Conservation (phyloP, 2,329 filamentous ascomycete genomes). For the Dothideomycetes sp. region DNA sequence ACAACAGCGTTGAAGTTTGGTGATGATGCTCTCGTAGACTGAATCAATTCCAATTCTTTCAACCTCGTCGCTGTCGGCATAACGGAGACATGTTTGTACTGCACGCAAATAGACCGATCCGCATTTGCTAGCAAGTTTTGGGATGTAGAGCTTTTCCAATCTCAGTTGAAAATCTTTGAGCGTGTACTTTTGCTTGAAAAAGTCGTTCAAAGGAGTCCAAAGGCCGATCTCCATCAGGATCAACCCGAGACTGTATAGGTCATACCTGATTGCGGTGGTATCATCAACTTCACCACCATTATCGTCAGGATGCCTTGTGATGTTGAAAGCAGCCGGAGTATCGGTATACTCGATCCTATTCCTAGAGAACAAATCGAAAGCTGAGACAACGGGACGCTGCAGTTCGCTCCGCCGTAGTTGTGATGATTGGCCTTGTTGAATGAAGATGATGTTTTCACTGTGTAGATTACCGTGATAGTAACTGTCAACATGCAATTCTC, state of each 20-base stretch:
- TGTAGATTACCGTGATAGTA: slow-evolving; percentile 63
- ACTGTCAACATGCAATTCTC: slow-evolving; percentile 60
- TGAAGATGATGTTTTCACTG: slow-evolving; percentile 60
- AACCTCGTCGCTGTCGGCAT: slow-evolving; percentile 45
- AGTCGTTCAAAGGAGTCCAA: slow-evolving; percentile 57
- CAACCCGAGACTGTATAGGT: slow-evolving; percentile 66
- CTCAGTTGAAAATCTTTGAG: slow-evolving; percentile 53
- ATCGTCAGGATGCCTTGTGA: slow-evolving; percentile 24
- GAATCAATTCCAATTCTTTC: slow-evolving; percentile 6
- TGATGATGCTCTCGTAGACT: slow-evolving; percentile 23
- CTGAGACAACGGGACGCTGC: slow-evolving; percentile 59
- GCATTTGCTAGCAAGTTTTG: slow-evolving; percentile 57
- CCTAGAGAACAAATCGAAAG: slow-evolving; percentile 64
- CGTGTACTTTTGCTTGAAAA: slow-evolving; percentile 52
- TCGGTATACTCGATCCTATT: slow-evolving; percentile 51
- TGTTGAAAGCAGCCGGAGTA: slow-evolving; percentile 21
- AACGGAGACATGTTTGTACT: slow-evolving; percentile 60
- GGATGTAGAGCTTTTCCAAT: slow-evolving; percentile 55
- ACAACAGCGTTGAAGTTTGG: slow-evolving; percentile 27
- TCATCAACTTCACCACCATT: slow-evolving; percentile 32
- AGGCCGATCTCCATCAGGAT: slow-evolving; percentile 65
- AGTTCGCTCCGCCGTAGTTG: slow-evolving; percentile 44
- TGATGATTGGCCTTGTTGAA: slow-evolving; percentile 36
- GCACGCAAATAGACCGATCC: slow-evolving; percentile 68
- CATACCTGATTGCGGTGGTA: slow-evolving; percentile 43